Conservation (phyloP, 1,284 basidiomycete species). For the Lignosus rhinocerotis region DNA sequence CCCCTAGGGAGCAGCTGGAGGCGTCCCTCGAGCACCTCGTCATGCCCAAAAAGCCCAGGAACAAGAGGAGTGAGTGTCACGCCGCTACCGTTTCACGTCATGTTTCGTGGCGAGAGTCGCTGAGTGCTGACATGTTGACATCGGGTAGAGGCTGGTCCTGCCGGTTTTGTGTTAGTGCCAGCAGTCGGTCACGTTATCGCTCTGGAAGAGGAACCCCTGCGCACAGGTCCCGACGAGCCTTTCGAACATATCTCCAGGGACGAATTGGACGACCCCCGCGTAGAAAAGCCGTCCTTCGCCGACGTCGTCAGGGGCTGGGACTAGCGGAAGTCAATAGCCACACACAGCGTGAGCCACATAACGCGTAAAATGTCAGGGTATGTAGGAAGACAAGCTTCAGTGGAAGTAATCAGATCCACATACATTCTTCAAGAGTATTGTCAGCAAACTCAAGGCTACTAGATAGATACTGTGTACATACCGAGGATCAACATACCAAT, state of each 20-base stretch:
- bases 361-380: background rate
- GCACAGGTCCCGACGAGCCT: slow-evolving; percentile 56
- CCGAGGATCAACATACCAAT: slow-evolving; percentile 16
- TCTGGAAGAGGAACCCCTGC: too few relatives aligned
- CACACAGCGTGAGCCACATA: background rate
- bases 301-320: too few relatives aligned
- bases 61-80: slow-evolving; percentile 36
- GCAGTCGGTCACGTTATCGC: too few relatives aligned
- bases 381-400: background rate
- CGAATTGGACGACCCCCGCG: slow-evolving; percentile 36
- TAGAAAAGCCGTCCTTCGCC: slow-evolving; percentile 40
- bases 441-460: background rate
- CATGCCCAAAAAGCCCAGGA: slow-evolving; percentile 41
- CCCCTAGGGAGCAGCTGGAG: slow-evolving; percentile 29
- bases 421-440: background rate
- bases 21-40: slow-evolving; percentile 47
- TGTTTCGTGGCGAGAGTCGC: background rate
- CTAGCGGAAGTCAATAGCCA: background rate
- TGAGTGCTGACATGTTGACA: background rate
- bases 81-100: background rate
- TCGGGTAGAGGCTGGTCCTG: too few relatives aligned
- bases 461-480: background rate
- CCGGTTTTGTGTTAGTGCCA: too few relatives aligned
- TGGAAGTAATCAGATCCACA: background rate
- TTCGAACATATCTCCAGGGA: slow-evolving; percentile 55